phyloP scores from a whole-genome alignment of 169 alveolate species.

The Besnoitia besnoiti region DNA sequence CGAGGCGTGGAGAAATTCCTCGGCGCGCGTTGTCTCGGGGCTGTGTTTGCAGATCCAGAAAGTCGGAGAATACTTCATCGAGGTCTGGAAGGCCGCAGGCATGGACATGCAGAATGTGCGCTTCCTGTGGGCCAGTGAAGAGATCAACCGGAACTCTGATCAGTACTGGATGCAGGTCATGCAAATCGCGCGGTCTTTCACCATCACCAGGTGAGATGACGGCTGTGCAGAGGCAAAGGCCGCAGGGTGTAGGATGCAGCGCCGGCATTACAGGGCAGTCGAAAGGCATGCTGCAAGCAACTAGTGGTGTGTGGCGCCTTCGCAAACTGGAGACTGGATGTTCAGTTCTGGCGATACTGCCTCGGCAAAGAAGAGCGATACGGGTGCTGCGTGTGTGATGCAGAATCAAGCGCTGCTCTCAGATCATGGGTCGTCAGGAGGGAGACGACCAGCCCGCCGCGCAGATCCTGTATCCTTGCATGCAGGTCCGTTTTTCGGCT shows the following conservation, averaged over 20 bases:
- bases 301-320: no score
- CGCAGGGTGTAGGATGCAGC: no score
- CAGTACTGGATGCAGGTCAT: slow-evolving; percentile 97
- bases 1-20: no score
- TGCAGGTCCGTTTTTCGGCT: slow-evolving; percentile 67
- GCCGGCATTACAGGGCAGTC: no score
- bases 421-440: slow-evolving; percentile 98
- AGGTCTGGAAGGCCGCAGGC: slow-evolving; percentile 99
- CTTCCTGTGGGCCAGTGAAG: slow-evolving; percentile 99
- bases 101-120: slow-evolving; percentile 96
- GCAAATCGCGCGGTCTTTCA: slow-evolving; percentile 94
- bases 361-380: no score
- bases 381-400: no score
- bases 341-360: not conserved
- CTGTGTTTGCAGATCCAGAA: slow-evolving; percentile 78
- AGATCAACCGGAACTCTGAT: slow-evolving; percentile 93
- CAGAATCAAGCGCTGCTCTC: slow-evolving; percentile 97
- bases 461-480: slow-evolving; percentile 81
- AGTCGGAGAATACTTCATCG: slow-evolving; percentile 98
- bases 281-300: no score
- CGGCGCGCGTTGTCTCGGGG: no score
- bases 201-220: slow-evolving; percentile 73
- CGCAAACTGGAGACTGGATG: not conserved
- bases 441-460: slow-evolving; percentile 94
- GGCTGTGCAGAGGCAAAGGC: no score